A percentile compares a stretch with the other conserved stretches of the same genome.
Evolutionary conservation across 768 basidiomycete genomes (phyloP).

Genomic region (Podaxis rugospora): DNA sequence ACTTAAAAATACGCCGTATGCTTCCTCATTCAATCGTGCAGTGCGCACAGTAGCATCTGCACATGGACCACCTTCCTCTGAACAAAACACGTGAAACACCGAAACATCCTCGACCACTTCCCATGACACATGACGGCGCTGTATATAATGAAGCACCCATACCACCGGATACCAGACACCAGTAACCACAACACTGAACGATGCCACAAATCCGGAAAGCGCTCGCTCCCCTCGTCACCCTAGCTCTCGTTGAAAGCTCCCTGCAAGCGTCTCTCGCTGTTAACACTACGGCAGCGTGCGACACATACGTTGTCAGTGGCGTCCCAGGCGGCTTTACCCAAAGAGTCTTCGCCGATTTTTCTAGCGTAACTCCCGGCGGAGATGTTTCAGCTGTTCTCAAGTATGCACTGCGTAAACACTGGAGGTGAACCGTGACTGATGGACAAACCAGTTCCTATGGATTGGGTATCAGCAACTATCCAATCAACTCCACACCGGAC

Average conservation of each 20-base stretch:
- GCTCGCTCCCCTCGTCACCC: neutral
- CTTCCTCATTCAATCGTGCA: no score
- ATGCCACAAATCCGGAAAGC: neutral
- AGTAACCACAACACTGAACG: neutral
- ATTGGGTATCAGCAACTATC: conserved; percentile 26
- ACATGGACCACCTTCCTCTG: neutral
- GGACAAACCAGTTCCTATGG: conserved; percentile 17
- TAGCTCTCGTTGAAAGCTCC: neutral
- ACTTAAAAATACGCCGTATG: no score
- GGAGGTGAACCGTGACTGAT: neutral
- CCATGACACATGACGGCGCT: neutral
- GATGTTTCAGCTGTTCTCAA: conserved; percentile 20
- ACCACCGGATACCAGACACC: neutral
- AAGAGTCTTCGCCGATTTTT: conserved; percentile 24
- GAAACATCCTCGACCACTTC: neutral
- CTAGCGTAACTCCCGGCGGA: conserved; percentile 17
- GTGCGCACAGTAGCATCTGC: neutral
- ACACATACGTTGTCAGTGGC: conserved; percentile 23
- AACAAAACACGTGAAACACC: neutral
- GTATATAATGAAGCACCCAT: neutral
- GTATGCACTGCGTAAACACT: conserved; percentile 11
- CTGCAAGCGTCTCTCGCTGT: neutral
- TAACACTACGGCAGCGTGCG: conserved; percentile 17
- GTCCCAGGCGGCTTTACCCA: conserved; percentile 25
- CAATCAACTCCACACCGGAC: conserved; percentile 13